Evolutionary conservation across 495 filamentous ascomycete species (phyloP), one percentile per base, ranked within the genome.

Genomic region (Aspergillus hancockii): DNA sequence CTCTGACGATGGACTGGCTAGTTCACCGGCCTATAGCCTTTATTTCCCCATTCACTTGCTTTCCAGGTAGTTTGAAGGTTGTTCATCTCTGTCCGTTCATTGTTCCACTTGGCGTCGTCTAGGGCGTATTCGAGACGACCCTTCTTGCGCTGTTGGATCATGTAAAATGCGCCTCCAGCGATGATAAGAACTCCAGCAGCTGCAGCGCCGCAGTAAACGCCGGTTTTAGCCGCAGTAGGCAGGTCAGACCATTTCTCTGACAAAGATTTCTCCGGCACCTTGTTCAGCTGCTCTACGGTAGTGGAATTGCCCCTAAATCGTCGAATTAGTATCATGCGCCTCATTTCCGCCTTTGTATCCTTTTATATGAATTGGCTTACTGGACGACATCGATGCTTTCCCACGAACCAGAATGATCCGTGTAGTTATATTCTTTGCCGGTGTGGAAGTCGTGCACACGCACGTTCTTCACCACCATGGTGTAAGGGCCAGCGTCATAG

Each of bases 401-500:
- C 80, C 79, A 90, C 18, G 72, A 75, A 47, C 92, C 92, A 31
- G 77, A 80, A 41, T 73, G 65, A 69, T 92, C 88, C n/a, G 74
- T 75, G 62, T 86, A 94, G 34, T 78, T 64, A 64, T 94, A 94
- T 65, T 84, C 80, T 36, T 81, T 83, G 52, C 87, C 91, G 21
- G 75, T 80, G 58, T 82, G 84, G 77, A 79, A 89, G 75, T 95
- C 91, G 31, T 78, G 80, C 52, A 92, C 78, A 36, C 73, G 69
- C 32, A 87, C 84, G 41, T 73, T 83, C 78, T 90, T 78, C 55
- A 95, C 83, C 62, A 79, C 85, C 90, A 94, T 93, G 62, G 77
- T 85, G 75, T 85, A 95, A 0, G 92, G 91, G 32, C 90, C 91
- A 12, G 84, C 66, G 49, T 71, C 66, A 76, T 88, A 95, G 71